Conservation (phyloP, 2,329 filamentous ascomycete species). For the Talaromyces albobiverticillius region DNA sequence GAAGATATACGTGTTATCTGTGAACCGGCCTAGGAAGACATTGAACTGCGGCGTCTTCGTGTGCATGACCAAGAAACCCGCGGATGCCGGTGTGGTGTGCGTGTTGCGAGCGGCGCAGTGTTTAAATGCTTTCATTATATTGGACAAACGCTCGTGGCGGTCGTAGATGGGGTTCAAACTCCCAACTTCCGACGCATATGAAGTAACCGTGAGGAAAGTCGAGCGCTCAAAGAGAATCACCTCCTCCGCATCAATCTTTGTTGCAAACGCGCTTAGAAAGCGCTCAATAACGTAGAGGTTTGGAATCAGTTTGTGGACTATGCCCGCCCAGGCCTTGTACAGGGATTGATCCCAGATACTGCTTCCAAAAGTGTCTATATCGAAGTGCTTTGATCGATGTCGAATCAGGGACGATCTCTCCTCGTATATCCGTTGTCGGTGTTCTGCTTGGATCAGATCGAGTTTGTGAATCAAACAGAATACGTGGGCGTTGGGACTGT, state of each 20-base stretch:
- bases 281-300: conserved; percentile 85
- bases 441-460: conserved; percentile 82
- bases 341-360: conserved; percentile 98
- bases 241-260: conserved; percentile 88
- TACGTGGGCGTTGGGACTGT: conserved; percentile 74
- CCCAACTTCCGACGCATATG: conserved; percentile 74
- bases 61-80: conserved; percentile 46
- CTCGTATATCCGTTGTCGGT: conserved; percentile 78
- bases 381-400: conserved; percentile 68
- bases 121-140: conserved; percentile 98
- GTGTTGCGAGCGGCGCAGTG: conserved; percentile 59
- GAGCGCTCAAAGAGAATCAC: conserved; percentile 92
- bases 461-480: conserved; percentile 99
- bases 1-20: conserved; percentile 95
- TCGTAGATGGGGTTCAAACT: conserved; percentile 83
- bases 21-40: conserved; percentile 92
- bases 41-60: conserved; percentile 67
- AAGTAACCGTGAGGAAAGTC: conserved; percentile 94
- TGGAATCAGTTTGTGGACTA: conserved; percentile 96
- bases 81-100: conserved; percentile 41
- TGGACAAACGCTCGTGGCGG: conserved; percentile 90
- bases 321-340: conserved; percentile 97
- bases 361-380: conserved; percentile 85
- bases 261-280: conserved; percentile 76
- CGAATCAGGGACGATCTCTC: conserved; percentile 76